Evolutionary conservation across 805 yeast genomes (phyloP).

Genomic region (Nakazawaea sp.): DNA sequence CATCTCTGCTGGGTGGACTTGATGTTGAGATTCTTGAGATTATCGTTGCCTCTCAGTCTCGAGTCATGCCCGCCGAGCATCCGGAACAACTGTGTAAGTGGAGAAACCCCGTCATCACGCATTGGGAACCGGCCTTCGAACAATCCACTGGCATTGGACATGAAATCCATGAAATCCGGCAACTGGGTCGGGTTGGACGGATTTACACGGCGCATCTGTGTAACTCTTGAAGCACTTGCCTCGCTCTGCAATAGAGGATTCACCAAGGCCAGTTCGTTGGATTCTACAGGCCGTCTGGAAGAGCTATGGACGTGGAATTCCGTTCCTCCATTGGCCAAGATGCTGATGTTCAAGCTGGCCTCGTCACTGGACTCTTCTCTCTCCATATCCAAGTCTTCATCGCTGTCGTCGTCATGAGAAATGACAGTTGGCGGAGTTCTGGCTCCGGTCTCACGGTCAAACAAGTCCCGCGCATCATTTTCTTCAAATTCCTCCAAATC

Average conservation of each 20-base stretch:
- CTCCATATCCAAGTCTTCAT: conserved; percentile 9
- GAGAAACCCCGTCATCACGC: not conserved
- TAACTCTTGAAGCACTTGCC: not conserved
- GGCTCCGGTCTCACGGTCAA: conserved; percentile 19
- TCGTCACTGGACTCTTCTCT: conserved; percentile 12
- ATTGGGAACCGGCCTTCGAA: not conserved
- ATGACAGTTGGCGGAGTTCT: conserved; percentile 22
- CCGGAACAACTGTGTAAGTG: conserved; percentile 6
- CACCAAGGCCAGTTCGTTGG: conserved; percentile 2
- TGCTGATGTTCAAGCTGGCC: conserved; percentile 5
- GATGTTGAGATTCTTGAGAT: conserved; percentile 7
- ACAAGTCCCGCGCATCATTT: conserved; percentile 23
- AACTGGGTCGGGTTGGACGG: conserved; percentile 2
- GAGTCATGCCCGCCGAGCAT: conserved; percentile 7
- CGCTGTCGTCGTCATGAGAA: conserved; percentile 18
- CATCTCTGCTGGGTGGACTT: conserved; percentile 60
- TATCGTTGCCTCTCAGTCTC: conserved; percentile 2
- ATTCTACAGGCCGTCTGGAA: conserved; percentile 4
- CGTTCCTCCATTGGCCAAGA: conserved; percentile 12
- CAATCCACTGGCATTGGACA: not conserved
- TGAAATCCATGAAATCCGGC: conserved; percentile 7
- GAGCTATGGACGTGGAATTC: conserved; percentile 8
- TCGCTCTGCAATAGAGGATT: conserved; percentile 7
- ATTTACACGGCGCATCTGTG: conserved; percentile 5
- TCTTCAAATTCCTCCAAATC: conserved; percentile 26